Conservation (phyloP, 2,329 filamentous ascomycete genomes). For the Aaosphaeria arxii region DNA sequence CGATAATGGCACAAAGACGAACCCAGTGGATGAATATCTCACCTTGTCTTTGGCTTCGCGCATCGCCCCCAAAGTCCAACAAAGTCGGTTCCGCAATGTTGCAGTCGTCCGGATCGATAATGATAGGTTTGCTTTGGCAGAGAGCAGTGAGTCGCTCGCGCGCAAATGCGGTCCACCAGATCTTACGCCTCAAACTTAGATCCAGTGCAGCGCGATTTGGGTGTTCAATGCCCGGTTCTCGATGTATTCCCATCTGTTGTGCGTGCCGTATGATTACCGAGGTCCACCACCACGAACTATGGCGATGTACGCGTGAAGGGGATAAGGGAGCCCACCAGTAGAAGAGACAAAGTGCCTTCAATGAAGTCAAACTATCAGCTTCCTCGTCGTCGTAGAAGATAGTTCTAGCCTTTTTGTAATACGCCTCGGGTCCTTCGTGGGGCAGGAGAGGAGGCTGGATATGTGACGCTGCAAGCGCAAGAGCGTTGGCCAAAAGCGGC, state of each 20-base stretch:
- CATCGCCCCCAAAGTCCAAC: constrained; percentile 14
- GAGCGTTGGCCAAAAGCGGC: constrained; percentile 16
- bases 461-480: constrained; percentile 16
- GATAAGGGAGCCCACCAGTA: constrained; percentile 22
- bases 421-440: constrained; percentile 14
- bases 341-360: constrained; percentile 17
- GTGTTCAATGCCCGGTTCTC: constrained; percentile 12
- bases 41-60: constrained; percentile 17
- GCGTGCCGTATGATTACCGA: constrained; percentile 18
- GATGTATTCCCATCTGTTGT: constrained; percentile 21
- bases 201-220: constrained; percentile 6
- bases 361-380: constrained; percentile 12
- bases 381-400: constrained; percentile 21
- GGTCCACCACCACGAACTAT: constrained; percentile 18
- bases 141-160: constrained; percentile 17
- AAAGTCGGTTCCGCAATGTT: constrained; percentile 15
- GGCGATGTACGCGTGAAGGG: constrained; percentile 14
- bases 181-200: constrained; percentile 15
- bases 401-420: constrained; percentile 16
- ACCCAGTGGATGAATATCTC: constrained; percentile 22
- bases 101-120: constrained; percentile 20
- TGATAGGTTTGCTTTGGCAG: constrained; percentile 19
- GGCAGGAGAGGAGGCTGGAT: constrained; percentile 17
- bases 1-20: constrained; percentile 19
- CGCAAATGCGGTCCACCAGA: constrained; percentile 23